Conservation (phyloP, 208 protist species). For the Acanthamoeba culbertsoni region DNA sequence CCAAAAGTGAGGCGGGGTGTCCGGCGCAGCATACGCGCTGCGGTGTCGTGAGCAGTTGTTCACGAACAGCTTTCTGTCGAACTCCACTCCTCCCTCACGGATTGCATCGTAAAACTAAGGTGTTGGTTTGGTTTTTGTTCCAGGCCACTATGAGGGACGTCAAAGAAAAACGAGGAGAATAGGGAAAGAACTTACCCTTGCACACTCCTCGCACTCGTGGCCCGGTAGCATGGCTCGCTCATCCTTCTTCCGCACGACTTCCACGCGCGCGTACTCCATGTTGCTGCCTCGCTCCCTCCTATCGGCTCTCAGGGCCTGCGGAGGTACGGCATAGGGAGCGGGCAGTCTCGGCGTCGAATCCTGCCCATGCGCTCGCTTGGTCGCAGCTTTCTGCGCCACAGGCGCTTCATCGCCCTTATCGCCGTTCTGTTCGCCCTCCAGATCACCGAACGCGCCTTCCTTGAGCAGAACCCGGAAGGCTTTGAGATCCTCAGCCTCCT, state of each 20-base stretch:
- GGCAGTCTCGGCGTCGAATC: background rate
- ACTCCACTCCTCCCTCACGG: background rate
- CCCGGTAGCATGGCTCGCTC: constrained; percentile 3
- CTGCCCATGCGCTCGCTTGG: too few species aligned
- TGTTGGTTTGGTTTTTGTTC: too few species aligned
- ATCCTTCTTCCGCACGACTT: constrained; percentile 41
- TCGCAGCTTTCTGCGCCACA: background rate
- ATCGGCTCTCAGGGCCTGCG: background rate
- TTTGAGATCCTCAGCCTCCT: background rate
- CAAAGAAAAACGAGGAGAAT: background rate
- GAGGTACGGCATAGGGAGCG: background rate
- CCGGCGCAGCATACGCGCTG: background rate
- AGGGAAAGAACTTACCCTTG: background rate
- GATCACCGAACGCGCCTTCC: background rate
- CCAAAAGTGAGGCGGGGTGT: constrained; percentile 46
- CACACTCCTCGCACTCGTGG: constrained; percentile 28
- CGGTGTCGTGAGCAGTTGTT: constrained; percentile 18
- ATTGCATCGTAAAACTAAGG: constrained; percentile 9
- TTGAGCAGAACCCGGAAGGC: background rate
- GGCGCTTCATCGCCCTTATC: background rate
- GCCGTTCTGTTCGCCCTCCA: background rate
- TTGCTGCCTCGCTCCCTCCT: background rate
- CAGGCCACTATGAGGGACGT: too few species aligned
- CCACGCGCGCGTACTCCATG: background rate
- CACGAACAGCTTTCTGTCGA: background rate